A percentile compares a stretch with the other conserved stretches of the same genome.
These are phyloP conservation scores for Epichloe amarillans DNA, from an alignment of 2,329 filamentous ascomycete genomes.

Conservation along the genomic window DNA sequence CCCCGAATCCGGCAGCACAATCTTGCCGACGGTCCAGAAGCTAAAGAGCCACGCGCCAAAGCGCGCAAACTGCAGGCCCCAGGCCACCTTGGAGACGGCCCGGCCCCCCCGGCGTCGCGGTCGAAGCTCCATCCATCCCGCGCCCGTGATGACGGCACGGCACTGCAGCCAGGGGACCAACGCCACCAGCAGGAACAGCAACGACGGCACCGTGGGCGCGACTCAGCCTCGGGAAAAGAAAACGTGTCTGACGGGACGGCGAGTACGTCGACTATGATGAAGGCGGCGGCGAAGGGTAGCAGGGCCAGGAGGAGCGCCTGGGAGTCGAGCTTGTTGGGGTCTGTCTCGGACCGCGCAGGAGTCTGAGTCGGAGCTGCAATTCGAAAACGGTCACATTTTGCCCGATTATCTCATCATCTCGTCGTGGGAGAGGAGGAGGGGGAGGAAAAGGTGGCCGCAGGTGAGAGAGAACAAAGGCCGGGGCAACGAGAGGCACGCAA, in stretches of 20 bases:
- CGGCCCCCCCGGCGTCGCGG: constrained; percentile 42
- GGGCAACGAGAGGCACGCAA: too few species aligned
- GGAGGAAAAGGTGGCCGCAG: background rate
- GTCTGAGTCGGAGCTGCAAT: constrained; percentile 38
- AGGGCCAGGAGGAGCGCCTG: constrained; percentile 45
- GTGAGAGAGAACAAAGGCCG: background rate
- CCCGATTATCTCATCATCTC: background rate
- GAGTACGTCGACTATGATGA: constrained; percentile 46
- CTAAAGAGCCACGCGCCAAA: constrained; percentile 56
- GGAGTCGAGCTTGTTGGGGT: constrained; percentile 26
- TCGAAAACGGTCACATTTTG: constrained; percentile 28
- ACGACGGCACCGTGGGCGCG: constrained; percentile 50
- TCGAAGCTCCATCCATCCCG: constrained; percentile 54
- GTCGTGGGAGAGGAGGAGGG: background rate
- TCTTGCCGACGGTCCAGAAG: constrained; percentile 65
- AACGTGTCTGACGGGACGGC: constrained; percentile 53
- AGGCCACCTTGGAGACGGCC: constrained; percentile 46
- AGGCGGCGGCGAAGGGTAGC: constrained; percentile 59
- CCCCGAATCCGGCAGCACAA: constrained; percentile 41
- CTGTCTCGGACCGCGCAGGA: constrained; percentile 34
- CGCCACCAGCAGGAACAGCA: constrained; percentile 60
- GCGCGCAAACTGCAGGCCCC: constrained; percentile 47
- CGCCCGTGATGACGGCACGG: constrained; percentile 44
- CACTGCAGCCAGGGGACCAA: constrained; percentile 71
- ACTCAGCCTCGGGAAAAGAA: constrained; percentile 67